These are phyloP conservation scores for Zygosaccharomyces bailii DNA, from an alignment of 805 yeast species.

Conservation along the genomic window DNA sequence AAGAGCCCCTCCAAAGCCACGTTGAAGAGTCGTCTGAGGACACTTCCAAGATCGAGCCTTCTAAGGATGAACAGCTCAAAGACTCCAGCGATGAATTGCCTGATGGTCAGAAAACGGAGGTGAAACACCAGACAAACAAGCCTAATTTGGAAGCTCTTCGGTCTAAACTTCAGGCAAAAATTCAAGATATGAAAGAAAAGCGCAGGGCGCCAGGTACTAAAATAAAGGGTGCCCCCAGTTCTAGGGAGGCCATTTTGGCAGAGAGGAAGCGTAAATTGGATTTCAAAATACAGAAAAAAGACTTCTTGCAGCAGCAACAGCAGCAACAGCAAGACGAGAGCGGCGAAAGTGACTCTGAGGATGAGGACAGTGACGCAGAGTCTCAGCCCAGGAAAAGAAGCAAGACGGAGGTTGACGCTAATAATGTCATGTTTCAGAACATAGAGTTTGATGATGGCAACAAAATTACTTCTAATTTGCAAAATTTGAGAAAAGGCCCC, in stretches of 20 bases:
- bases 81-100: slow-evolving; percentile 16
- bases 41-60: slow-evolving; percentile 25
- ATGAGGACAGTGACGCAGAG: slow-evolving; percentile 25
- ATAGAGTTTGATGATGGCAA: slow-evolving; percentile 81
- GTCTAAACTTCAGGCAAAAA: slow-evolving; percentile 73
- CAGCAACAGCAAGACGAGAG: slow-evolving; percentile 38
- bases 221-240: slow-evolving; percentile 74
- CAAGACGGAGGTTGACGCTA: slow-evolving; percentile 39
- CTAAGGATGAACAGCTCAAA: slow-evolving; percentile 7
- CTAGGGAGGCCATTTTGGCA: slow-evolving; percentile 74
- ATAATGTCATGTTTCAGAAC: slow-evolving; percentile 59
- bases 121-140: slow-evolving; percentile 36
- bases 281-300: slow-evolving; percentile 37
- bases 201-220: slow-evolving; percentile 91
- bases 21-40: slow-evolving; percentile 19
- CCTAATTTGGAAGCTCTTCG: slow-evolving; percentile 62
- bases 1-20: slow-evolving; percentile 13
- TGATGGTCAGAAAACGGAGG: slow-evolving; percentile 19
- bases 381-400: slow-evolving; percentile 26
- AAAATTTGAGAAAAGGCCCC: slow-evolving; percentile 47
- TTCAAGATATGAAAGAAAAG: slow-evolving; percentile 63
- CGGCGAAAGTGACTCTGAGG: slow-evolving; percentile 34
- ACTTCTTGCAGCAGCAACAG: slow-evolving; percentile 33
- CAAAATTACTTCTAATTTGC: slow-evolving; percentile 69
- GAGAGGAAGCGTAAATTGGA: slow-evolving; percentile 52